These are phyloP conservation scores for Endoconidiophora laricicola DNA, from an alignment of 2,329 filamentous ascomycete genomes.

Conservation along the genomic window DNA sequence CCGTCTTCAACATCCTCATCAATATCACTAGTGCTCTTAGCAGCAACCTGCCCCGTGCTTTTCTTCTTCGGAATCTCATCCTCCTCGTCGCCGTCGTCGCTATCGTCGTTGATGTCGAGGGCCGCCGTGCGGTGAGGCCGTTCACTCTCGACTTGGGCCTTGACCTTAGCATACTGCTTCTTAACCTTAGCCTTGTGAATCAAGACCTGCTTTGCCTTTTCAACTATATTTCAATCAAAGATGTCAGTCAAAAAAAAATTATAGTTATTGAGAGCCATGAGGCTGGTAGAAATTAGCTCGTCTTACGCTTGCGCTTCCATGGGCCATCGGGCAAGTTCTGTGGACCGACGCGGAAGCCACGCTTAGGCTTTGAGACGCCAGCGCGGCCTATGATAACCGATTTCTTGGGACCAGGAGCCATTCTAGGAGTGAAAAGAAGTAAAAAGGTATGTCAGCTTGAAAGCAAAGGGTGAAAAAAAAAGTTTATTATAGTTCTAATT, in stretches of 20 bases:
- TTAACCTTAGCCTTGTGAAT: constrained; percentile 90
- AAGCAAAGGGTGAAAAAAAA: neutral
- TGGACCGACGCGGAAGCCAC: constrained; percentile 49
- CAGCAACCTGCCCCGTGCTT: constrained; percentile 10
- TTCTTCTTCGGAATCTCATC: constrained; percentile 8
- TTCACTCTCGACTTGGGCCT: constrained; percentile 25
- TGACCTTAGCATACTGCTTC: constrained; percentile 81
- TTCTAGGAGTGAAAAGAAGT: neutral
- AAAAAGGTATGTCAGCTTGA: neutral
- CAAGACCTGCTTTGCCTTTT: constrained; percentile 75
- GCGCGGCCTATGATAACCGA: neutral
- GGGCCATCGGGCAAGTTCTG: constrained; percentile 82
- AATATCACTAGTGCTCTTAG: constrained; percentile 11
- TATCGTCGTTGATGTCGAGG: neutral
- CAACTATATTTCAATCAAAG: constrained; percentile 32
- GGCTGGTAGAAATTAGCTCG: neutral
- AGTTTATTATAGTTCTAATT: neutral
- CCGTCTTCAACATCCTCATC: constrained; percentile 16
- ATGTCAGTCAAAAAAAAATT: neutral
- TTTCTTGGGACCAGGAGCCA: constrained; percentile 1
- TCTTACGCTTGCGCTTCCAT: constrained; percentile 57
- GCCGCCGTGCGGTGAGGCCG: neutral
- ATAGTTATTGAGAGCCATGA: neutral
- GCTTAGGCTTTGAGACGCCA: constrained; percentile 9
- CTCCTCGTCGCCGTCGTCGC: constrained; percentile 19